phyloP scores from a whole-genome alignment of 345 rosid genomes.

The Bruguiera gymnorhiza region DNA sequence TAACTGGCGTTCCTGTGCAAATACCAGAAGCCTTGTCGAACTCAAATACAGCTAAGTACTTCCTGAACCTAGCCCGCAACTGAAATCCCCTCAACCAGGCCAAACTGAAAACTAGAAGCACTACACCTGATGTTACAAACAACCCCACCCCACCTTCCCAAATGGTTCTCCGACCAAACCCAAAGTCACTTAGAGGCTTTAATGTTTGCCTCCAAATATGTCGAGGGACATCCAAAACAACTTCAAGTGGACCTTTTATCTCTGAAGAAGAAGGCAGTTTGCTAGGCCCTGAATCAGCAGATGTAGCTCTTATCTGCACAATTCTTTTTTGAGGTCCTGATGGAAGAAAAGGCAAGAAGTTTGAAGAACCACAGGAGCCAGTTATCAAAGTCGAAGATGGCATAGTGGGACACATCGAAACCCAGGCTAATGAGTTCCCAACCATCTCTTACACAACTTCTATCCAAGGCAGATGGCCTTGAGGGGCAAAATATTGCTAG shows the following conservation, averaged over 20 bases:
- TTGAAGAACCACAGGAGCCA: constrained; percentile 30
- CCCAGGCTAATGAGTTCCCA: constrained; percentile 42
- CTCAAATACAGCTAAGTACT: constrained; percentile 77
- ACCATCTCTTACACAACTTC: constrained; percentile 37
- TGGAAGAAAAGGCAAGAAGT: constrained; percentile 50
- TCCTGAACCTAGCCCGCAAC: constrained; percentile 73
- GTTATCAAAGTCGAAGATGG: constrained; percentile 36
- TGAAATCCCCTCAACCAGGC: constrained; percentile 93
- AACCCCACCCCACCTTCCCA: constrained; percentile 99
- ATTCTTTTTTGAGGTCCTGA: constrained; percentile 42
- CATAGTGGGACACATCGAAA: constrained; percentile 38
- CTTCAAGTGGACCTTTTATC: constrained; percentile 52
- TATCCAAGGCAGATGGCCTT: constrained; percentile 1
- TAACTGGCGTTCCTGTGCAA: constrained; percentile 85
- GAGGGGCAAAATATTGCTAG: not conserved
- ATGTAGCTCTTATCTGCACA: constrained; percentile 41
- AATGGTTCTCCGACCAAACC: constrained; percentile 83
- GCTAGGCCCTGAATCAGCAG: constrained; percentile 48
- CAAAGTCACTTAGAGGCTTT: constrained; percentile 81
- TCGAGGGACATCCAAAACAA: constrained; percentile 62
- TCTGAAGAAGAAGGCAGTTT: constrained; percentile 41
- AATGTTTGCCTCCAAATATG: constrained; percentile 78
- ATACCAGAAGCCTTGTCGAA: constrained; percentile 84
- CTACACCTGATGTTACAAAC: constrained; percentile 85
- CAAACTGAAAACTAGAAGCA: constrained; percentile 75